Evolutionary conservation across 208 protist genomes (phyloP).

Genomic region (Crithidia acanthocephali): DNA sequence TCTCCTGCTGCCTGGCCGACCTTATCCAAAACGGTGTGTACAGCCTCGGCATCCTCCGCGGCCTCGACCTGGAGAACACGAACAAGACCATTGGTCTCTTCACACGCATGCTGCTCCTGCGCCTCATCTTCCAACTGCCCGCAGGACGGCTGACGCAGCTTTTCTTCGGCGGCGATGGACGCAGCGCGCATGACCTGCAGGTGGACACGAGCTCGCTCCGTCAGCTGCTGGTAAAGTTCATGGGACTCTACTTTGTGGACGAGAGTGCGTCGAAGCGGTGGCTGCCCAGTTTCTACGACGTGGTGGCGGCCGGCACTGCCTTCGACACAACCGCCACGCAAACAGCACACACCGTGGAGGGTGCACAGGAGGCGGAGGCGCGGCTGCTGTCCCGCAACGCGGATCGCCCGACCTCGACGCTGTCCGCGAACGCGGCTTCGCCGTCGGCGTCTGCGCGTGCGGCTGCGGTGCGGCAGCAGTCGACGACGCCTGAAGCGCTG

Average conservation of each 20-base stretch:
- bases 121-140: slow-evolving; percentile 67
- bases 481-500: slow-evolving; percentile 25
- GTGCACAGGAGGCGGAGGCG: not conserved
- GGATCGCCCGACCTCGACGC: slow-evolving; percentile 14
- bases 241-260: slow-evolving; percentile 81
- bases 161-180: slow-evolving; percentile 84
- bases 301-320: slow-evolving; percentile 62
- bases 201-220: slow-evolving; percentile 63
- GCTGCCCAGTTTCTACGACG: slow-evolving; percentile 77
- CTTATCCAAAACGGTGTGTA: slow-evolving; percentile 64
- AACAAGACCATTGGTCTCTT: slow-evolving; percentile 84
- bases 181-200: slow-evolving; percentile 57
- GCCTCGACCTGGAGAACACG: slow-evolving; percentile 79
- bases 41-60: slow-evolving; percentile 75
- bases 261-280: slow-evolving; percentile 62
- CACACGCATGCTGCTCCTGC: slow-evolving; percentile 73
- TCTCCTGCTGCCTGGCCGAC: slow-evolving; percentile 57
- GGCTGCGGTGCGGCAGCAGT: not conserved
- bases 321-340: slow-evolving; percentile 39
- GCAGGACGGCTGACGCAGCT: slow-evolving; percentile 56
- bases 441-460: not conserved
- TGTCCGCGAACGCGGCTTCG: slow-evolving; percentile 6
- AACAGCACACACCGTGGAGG: not conserved
- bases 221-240: slow-evolving; percentile 52
- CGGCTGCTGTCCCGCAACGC: slow-evolving; percentile 12